These are phyloP conservation scores for Huiozyma naganishii DNA, from an alignment of 805 yeast genomes.

Conservation along the genomic window DNA sequence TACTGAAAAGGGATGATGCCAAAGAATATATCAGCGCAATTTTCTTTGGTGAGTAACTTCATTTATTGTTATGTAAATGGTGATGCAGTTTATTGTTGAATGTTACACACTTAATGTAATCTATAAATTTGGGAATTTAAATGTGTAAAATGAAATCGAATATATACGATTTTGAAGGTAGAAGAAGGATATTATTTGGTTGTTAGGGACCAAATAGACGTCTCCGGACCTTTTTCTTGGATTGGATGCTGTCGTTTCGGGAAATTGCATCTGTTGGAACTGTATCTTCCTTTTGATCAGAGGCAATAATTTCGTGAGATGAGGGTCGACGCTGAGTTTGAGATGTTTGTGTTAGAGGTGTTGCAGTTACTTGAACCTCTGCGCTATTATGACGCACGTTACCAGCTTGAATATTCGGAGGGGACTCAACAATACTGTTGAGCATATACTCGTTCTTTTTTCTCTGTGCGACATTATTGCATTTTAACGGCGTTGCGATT, in stretches of 20 bases:
- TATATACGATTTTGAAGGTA: not conserved
- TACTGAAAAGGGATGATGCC: conserved; percentile 39
- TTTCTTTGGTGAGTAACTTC: conserved; percentile 52
- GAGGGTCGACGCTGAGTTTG: too few relatives aligned
- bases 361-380: too few relatives aligned
- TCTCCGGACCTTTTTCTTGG: conserved; percentile 24
- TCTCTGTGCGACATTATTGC: conserved; percentile 8
- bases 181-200: not conserved
- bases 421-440: conserved; percentile 19
- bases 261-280: too few relatives aligned
- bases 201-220: conserved; percentile 28
- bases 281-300: too few relatives aligned
- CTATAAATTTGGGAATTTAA: too few relatives aligned
- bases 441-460: conserved; percentile 7
- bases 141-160: too few relatives aligned
- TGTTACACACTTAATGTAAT: too few relatives aligned
- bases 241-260: too few relatives aligned
- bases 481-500: conserved; percentile 21
- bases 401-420: conserved; percentile 2
- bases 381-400: too few relatives aligned
- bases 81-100: too few relatives aligned
- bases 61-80: not conserved
- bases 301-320: too few relatives aligned
- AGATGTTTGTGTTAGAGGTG: too few relatives aligned
- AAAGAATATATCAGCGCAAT: conserved; percentile 48